Conservation (phyloP, 2,329 filamentous ascomycete species). For the Sordariomycetes sp. region DNA sequence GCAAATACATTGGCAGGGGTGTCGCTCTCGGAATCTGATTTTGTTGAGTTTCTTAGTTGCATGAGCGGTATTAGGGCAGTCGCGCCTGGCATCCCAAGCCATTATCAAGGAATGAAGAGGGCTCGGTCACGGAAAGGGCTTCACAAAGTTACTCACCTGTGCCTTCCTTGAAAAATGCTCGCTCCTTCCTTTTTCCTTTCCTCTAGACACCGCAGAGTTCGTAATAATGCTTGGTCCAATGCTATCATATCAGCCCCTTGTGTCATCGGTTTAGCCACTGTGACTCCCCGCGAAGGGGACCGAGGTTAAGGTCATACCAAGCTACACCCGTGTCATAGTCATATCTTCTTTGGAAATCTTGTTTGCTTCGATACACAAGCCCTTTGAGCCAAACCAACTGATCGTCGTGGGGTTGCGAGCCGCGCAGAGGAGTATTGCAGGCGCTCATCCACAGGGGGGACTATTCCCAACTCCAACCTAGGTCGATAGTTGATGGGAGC, state of each 20-base stretch:
- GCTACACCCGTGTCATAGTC: background rate
- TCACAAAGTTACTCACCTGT: background rate
- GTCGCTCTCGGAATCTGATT: too few species aligned
- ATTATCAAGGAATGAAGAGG: background rate
- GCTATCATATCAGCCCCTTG: background rate
- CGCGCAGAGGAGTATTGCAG: too few species aligned
- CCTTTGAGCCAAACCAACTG: too few species aligned
- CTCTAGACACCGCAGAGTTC: background rate
- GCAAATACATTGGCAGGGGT: too few species aligned
- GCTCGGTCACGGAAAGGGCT: background rate
- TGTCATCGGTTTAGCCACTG: background rate
- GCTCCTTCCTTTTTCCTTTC: background rate
- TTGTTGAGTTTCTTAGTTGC: too few species aligned
- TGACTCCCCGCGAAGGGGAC: background rate
- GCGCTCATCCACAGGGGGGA: too few species aligned
- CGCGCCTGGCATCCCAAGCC: background rate
- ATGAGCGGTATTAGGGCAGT: background rate
- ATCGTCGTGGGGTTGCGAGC: too few species aligned
- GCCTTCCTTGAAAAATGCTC: background rate
- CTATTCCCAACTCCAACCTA: too few species aligned
- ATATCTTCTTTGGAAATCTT: background rate
- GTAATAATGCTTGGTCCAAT: background rate
- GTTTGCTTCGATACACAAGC: background rate
- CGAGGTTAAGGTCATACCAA: background rate
- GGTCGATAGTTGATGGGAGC: too few species aligned